These are phyloP conservation scores for Fusarium marasasianum DNA, from an alignment of 2,329 filamentous ascomycete species.

Conservation along the genomic window DNA sequence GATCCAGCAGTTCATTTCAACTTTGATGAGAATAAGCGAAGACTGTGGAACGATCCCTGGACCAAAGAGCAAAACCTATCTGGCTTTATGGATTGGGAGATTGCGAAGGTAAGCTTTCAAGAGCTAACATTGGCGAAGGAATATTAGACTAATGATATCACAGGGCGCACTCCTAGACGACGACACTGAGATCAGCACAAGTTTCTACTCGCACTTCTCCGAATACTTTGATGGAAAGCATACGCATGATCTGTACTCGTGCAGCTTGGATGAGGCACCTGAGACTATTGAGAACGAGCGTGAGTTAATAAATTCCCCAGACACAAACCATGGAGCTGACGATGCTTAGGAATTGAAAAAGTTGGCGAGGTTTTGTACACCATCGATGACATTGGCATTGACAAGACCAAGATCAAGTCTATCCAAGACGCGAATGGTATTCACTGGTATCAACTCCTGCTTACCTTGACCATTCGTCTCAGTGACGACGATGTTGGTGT, in stretches of 20 bases:
- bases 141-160: background rate
- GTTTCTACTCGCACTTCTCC: background rate
- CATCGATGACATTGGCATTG: background rate
- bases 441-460: background rate
- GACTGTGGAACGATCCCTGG: background rate
- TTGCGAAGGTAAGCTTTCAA: background rate
- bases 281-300: background rate
- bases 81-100: background rate
- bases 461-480: background rate
- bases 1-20: background rate
- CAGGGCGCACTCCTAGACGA: background rate
- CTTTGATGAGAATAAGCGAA: background rate
- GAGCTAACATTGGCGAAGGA: accelerated
- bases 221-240: background rate
- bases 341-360: background rate
- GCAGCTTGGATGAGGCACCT: background rate
- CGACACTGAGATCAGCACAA: background rate
- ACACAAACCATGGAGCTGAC: background rate
- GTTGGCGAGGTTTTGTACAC: background rate
- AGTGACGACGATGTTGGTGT: background rate
- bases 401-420: background rate
- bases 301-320: accelerated
- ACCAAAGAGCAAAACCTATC: background rate
- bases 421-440: background rate
- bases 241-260: background rate